A percentile compares a stretch with the other conserved stretches of the same genome.
Conservation (phyloP, 306 rosid species). For the Gastrolobium bilobum region DNA sequence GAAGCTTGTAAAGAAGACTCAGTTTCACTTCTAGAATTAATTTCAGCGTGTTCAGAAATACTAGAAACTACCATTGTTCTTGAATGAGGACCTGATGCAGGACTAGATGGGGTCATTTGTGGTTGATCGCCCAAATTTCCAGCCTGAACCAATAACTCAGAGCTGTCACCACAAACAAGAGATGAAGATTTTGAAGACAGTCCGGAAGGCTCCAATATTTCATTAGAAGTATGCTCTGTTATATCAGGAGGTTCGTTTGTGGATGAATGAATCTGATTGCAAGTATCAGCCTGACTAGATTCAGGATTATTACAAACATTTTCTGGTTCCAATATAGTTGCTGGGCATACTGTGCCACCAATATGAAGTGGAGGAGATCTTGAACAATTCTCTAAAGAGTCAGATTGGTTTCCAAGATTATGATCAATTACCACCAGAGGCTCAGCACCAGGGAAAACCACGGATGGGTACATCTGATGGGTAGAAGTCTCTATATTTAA, state of each 20-base stretch:
- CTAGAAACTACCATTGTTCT: slow-evolving; percentile 38
- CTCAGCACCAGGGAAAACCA: slow-evolving; percentile 45
- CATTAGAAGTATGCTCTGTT: slow-evolving; percentile 29
- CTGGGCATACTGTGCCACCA: slow-evolving; percentile 36
- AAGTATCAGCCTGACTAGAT: slow-evolving; percentile 36
- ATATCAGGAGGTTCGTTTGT: slow-evolving; percentile 32
- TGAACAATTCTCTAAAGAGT: slow-evolving; percentile 51
- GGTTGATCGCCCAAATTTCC: slow-evolving; percentile 48
- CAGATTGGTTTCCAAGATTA: slow-evolving; percentile 51
- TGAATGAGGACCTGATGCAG: slow-evolving; percentile 31
- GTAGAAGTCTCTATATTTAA: slow-evolving; percentile 38
- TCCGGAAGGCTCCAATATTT: slow-evolving; percentile 36
- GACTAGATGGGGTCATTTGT: slow-evolving; percentile 38
- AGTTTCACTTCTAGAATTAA: slow-evolving; percentile 35
- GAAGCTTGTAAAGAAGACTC: slow-evolving; percentile 44
- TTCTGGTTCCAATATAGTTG: slow-evolving; percentile 45
- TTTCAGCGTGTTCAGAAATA: slow-evolving; percentile 45
- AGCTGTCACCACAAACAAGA: slow-evolving; percentile 31
- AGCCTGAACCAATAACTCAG: slow-evolving; percentile 37
- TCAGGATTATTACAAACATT: slow-evolving; percentile 37
- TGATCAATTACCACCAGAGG: slow-evolving; percentile 44
- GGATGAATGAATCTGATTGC: slow-evolving; percentile 35
- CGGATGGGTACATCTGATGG: slow-evolving; percentile 50
- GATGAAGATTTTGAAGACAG: slow-evolving; percentile 40
- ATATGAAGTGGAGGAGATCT: slow-evolving; percentile 49